Percentiles rank a stretch among this genome's conserved stretches.
Evolutionary conservation across 108 stramenopile genomes (phyloP).

Genomic region (Cyclotella baltica): DNA sequence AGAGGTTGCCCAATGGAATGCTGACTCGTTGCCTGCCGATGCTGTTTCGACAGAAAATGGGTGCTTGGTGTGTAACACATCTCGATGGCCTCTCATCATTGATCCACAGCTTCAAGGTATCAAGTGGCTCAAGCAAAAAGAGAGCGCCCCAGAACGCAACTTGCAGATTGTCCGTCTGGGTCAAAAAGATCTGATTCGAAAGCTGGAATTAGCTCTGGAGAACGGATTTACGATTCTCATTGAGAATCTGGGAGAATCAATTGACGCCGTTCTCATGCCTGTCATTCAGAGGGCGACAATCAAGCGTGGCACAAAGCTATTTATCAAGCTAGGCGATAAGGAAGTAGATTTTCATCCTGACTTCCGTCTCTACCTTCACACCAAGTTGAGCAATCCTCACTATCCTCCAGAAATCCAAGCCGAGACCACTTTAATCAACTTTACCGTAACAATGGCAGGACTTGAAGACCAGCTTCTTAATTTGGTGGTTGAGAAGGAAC

Average conservation of each 20-base stretch:
- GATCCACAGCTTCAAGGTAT: conserved; percentile 89
- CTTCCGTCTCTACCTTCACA: conserved; percentile 87
- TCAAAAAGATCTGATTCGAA: conserved; percentile 70
- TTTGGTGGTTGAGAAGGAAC: conserved; percentile 80
- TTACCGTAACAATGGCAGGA: conserved; percentile 78
- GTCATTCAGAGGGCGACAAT: conserved; percentile 85
- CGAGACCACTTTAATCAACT: conserved; percentile 83
- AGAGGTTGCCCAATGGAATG: conserved; percentile 74
- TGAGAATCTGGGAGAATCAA: conserved; percentile 78
- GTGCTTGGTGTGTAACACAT: conserved; percentile 62
- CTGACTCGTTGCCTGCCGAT: conserved; percentile 67
- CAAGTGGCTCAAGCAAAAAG: conserved; percentile 69
- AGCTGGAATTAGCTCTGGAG: conserved; percentile 74
- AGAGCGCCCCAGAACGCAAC: conserved; percentile 43
- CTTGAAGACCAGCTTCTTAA: conserved; percentile 86
- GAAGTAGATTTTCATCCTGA: conserved; percentile 84
- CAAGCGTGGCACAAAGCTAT: conserved; percentile 65
- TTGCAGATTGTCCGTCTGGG: conserved; percentile 74
- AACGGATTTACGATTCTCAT: conserved; percentile 73
- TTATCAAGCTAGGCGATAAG: conserved; percentile 81
- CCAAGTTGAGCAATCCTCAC: conserved; percentile 80
- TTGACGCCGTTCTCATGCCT: conserved; percentile 80
- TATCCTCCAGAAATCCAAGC: conserved; percentile 91
- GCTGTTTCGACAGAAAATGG: conserved; percentile 69
- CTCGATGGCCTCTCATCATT: conserved; percentile 85